Base-by-base conservation (phyloP, 2,329 filamentous ascomycete species). In the Fusarium longipes region DNA sequence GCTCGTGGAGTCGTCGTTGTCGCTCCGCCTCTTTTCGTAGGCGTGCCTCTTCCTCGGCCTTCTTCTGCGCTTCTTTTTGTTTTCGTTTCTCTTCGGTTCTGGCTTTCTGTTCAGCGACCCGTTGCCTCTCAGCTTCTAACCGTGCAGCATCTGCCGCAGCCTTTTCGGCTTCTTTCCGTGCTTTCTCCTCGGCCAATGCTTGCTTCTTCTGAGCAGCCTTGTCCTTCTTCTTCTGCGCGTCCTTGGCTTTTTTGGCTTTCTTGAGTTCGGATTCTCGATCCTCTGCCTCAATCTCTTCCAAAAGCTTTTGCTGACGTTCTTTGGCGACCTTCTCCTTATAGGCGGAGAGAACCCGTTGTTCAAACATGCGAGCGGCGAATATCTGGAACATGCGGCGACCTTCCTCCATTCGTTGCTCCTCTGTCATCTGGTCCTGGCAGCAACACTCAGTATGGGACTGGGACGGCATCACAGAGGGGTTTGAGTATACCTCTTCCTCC, bases 301-400 rank as follows among this genome's bases (percentile, higher is more conserved):
- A 84, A 22, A 99, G 88, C 77, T 93, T 93, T 74, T 92, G 86
- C 76, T 97, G 95, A 27, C 96, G 92, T 80, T 99, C 95, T 72
- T 91, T 89, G 18, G 96, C 93, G 5, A 99, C 95, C 78, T 97
- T 97, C 81, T 98, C 95, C 78, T 93, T 92, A 80, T 99, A 99
- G n/a, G 96, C 96, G 39, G 92, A 95, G 60, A 99, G 85, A 22
- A 99, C 96, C 67, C 96, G 87, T 78, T 99, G 96, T 81, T 99
- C 96, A 78, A 99, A 99, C 96, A 99, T 99, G 67, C 96, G 90
- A 58, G 96, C 96, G 63, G 96, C 96, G 79, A 99, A 99, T 78
- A 99, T 98, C 78, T 99, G 96, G 77, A 99, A 99, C 96, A 99
- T 99, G 71, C 95, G 87, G 57, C 96, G 89, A 63, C 96, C 96